Evolutionary conservation across 2,329 filamentous ascomycete species (phyloP).

Genomic region (Acrodontium crateriforme): DNA sequence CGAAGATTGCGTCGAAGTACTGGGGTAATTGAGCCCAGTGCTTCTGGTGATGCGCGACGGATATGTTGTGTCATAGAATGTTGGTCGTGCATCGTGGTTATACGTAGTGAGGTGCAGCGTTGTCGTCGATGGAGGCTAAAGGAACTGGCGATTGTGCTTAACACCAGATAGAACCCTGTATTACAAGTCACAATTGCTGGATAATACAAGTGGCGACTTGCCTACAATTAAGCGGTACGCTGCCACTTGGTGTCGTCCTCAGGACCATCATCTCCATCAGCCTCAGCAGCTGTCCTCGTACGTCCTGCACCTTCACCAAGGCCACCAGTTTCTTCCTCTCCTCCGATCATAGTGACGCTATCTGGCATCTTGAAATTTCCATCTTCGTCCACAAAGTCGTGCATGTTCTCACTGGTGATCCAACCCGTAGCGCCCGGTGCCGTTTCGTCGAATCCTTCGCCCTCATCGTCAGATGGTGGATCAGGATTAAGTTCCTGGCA

Average conservation of each 20-base stretch:
- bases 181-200: no score
- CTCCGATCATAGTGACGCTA: conserved; percentile 48
- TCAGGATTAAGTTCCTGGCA: conserved; percentile 70
- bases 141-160: no score
- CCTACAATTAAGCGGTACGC: conserved; percentile 33
- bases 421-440: conserved; percentile 64
- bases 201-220: no score
- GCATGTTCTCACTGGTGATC: conserved; percentile 87
- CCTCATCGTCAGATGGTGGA: conserved; percentile 41
- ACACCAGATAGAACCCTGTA: no score
- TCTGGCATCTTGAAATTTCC: conserved; percentile 68
- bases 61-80: no score
- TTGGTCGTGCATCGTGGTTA: no score
- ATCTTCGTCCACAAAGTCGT: conserved; percentile 67
- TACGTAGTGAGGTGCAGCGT: no score
- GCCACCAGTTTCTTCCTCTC: conserved; percentile 28
- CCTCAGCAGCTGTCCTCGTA: conserved; percentile 28
- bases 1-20: no score
- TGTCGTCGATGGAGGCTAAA: no score
- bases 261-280: conserved; percentile 24
- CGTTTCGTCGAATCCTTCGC: conserved; percentile 33
- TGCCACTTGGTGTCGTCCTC: conserved; percentile 39
- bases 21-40: no score
- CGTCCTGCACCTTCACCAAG: conserved; percentile 19
- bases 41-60: no score